phyloP scores from a whole-genome alignment of 768 basidiomycete species.

The Boletus subcaerulescens region DNA sequence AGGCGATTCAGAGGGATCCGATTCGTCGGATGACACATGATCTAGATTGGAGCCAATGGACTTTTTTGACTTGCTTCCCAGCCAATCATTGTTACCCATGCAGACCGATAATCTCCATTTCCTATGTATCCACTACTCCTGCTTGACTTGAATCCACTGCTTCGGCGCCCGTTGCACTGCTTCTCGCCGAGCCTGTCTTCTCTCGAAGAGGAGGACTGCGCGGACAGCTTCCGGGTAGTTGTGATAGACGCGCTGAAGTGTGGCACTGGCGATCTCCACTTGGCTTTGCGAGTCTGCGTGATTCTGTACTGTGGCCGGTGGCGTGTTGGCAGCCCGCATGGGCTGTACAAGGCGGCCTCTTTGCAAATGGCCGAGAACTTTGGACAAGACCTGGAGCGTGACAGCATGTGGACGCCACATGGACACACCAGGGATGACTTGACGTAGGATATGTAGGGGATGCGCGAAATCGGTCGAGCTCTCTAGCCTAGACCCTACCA shows the following conservation, averaged over 20 bases:
- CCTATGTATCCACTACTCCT: slow-evolving; percentile 25
- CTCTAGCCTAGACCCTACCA: slow-evolving; percentile 14
- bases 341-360: slow-evolving; percentile 50
- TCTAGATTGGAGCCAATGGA: slow-evolving; percentile 8
- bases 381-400: slow-evolving; percentile 46
- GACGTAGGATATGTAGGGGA: slow-evolving; percentile 57
- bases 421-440: slow-evolving; percentile 62
- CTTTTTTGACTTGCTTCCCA: neutral
- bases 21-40: slow-evolving; percentile 62
- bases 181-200: slow-evolving; percentile 26
- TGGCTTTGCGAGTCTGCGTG: slow-evolving; percentile 21
- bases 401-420: slow-evolving; percentile 61
- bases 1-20: slow-evolving; percentile 59
- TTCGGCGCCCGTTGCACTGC: slow-evolving; percentile 12
- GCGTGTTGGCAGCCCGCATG: slow-evolving; percentile 24
- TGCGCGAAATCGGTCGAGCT: slow-evolving; percentile 50
- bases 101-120: slow-evolving; percentile 16
- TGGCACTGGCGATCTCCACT: slow-evolving; percentile 34
- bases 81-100: slow-evolving; percentile 23
- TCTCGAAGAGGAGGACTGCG: slow-evolving; percentile 34
- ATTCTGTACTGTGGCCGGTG: slow-evolving; percentile 17
- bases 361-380: slow-evolving; percentile 46
- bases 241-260: slow-evolving; percentile 46
- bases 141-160: slow-evolving; percentile 19
- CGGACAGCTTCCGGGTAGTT: slow-evolving; percentile 49